Evolutionary conservation across 169 alveolate genomes (phyloP).

Genomic region (Amoebophrya sp.): DNA sequence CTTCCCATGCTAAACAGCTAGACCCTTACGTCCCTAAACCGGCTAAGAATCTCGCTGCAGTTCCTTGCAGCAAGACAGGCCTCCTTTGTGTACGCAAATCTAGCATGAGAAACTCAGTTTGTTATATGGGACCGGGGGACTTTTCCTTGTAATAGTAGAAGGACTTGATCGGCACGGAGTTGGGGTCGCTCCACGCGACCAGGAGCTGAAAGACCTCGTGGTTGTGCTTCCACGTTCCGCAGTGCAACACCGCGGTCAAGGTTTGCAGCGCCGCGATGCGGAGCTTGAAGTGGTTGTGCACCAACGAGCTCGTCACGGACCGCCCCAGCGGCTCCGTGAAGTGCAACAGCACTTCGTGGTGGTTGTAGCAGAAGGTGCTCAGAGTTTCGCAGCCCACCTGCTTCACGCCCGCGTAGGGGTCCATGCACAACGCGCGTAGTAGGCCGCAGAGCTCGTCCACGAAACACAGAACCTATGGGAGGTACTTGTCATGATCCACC

Average conservation of each 20-base stretch:
- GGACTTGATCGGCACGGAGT: constrained; percentile 76
- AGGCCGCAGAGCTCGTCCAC: constrained; percentile 66
- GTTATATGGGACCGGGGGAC: too few relatives aligned
- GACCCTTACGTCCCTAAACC: too few relatives aligned
- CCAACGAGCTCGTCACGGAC: constrained; percentile 64
- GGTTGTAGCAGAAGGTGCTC: constrained; percentile 53
- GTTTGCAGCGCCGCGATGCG: constrained; percentile 76
- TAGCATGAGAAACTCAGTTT: too few relatives aligned
- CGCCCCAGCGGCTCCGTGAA: constrained; percentile 73
- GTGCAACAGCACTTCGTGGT: constrained; percentile 60
- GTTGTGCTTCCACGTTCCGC: constrained; percentile 74
- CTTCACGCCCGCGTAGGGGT: constrained; percentile 71
- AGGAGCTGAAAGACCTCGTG: constrained; percentile 72
- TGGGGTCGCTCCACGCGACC: constrained; percentile 83
- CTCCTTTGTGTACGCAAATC: too few relatives aligned
- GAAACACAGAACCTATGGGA: background rate
- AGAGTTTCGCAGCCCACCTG: constrained; percentile 59
- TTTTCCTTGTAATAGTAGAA: too few relatives aligned
- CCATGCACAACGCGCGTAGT: constrained; percentile 76
- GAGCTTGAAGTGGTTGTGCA: constrained; percentile 73
- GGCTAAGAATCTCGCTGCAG: too few relatives aligned
- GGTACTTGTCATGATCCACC: background rate
- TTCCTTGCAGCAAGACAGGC: too few relatives aligned
- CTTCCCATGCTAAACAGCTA: too few relatives aligned
- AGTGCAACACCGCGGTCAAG: constrained; percentile 62